Conservation (phyloP, 495 filamentous ascomycete species). For the Antarctomyces pellizariae region DNA sequence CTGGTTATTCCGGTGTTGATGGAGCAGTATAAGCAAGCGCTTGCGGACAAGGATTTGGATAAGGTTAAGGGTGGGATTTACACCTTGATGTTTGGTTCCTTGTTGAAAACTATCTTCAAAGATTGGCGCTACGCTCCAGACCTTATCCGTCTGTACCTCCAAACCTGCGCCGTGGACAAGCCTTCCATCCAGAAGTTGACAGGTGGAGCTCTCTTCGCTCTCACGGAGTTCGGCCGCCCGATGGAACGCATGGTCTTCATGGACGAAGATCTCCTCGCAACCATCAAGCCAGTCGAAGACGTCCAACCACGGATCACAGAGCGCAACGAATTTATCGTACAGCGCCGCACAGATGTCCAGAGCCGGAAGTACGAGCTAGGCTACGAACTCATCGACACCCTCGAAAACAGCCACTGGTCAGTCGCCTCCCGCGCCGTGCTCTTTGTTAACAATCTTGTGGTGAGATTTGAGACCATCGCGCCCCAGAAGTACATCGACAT, state of each 20-base stretch:
- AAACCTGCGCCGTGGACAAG: conserved; percentile 74
- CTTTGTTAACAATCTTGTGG: conserved; percentile 67
- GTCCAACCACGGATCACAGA: conserved; percentile 36
- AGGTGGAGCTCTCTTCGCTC: conserved; percentile 51
- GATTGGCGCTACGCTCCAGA: conserved; percentile 86
- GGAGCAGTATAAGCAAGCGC: conserved; percentile 51
- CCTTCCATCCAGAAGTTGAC: conserved; percentile 83
- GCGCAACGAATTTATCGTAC: conserved; percentile 43
- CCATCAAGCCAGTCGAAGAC: conserved; percentile 49
- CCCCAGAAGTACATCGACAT: conserved; percentile 62
- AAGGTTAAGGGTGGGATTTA: conserved; percentile 88
- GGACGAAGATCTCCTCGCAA: conserved; percentile 45
- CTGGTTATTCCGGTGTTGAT: conserved; percentile 77
- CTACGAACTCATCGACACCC: conserved; percentile 54
- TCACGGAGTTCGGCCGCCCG: conserved; percentile 77
- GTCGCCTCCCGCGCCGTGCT: conserved; percentile 71
- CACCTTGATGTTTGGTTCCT: conserved; percentile 64
- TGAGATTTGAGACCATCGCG: conserved; percentile 74
- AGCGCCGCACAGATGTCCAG: conserved; percentile 53
- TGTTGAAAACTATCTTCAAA: conserved; percentile 65
- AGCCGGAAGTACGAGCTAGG: conserved; percentile 61
- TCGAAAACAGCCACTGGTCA: conserved; percentile 79
- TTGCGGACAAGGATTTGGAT: conserved; percentile 61
- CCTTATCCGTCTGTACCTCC: conserved; percentile 70
- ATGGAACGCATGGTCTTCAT: conserved; percentile 70